phyloP scores from a whole-genome alignment of 805 yeast genomes.

The Teunomyces atbi region DNA sequence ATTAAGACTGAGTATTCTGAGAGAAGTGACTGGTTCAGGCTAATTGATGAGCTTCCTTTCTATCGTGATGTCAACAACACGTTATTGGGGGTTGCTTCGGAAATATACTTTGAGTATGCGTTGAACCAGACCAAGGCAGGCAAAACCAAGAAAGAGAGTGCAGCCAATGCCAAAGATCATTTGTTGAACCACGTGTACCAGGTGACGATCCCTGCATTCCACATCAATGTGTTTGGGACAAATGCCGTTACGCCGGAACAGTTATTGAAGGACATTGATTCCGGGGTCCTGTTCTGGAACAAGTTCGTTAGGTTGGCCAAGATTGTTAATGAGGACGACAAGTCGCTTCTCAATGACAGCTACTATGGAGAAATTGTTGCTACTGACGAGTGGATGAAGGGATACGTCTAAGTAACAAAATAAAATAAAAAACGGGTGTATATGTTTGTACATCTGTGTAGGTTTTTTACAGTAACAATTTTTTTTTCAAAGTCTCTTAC shows the following conservation, averaged over 20 bases:
- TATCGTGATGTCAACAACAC: conserved; percentile 55
- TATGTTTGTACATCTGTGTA: conserved; percentile 8
- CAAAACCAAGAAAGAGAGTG: conserved; percentile 24
- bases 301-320: conserved; percentile 27
- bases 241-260: conserved; percentile 36
- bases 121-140: conserved; percentile 26
- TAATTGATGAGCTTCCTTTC: conserved; percentile 63
- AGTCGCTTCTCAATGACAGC: conserved; percentile 22
- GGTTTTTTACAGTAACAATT: background rate
- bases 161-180: conserved; percentile 28
- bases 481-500: too few species aligned
- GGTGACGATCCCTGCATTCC: conserved; percentile 35
- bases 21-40: conserved; percentile 55
- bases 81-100: conserved; percentile 58
- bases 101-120: conserved; percentile 49
- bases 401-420: conserved; percentile 13
- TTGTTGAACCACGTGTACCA: conserved; percentile 37
- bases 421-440: background rate
- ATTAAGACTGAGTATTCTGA: conserved; percentile 45
- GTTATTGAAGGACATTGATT: conserved; percentile 28
- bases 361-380: conserved; percentile 21
- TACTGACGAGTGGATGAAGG: conserved; percentile 32
- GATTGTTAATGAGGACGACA: conserved; percentile 26
- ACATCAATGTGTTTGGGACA: conserved; percentile 41
- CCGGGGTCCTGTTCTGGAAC: conserved; percentile 36